Evolutionary conservation across 2,329 filamentous ascomycete species (phyloP), one percentile per base, ranked within the genome.

Genomic region (Claviceps pazoutovae): DNA sequence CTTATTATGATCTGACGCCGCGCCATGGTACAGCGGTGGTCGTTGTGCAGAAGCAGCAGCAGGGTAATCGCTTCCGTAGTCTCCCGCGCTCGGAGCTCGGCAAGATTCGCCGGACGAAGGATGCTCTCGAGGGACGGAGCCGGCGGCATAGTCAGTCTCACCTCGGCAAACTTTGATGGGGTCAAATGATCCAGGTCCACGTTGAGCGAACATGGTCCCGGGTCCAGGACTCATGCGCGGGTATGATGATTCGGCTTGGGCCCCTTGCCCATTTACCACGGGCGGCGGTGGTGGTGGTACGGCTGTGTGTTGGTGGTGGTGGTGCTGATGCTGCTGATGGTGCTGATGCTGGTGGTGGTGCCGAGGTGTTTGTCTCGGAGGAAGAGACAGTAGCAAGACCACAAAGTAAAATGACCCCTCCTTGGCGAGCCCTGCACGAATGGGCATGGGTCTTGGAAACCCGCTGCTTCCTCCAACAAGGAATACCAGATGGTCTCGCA

Each of bases 361-460:
- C 73, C 23, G 36, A 14, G 39, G 26, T 9, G 16, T 16, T 45
- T 67, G 62, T 39, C 68, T 68, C 2, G 66, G 54, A 1, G 63
- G 61, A 0, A 68, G 56, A 26, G 58, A 66, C 53, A 81, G 60
- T 42, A 73, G 57, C 51, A 82, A 58, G 7, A 81, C 75, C 43
- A 83, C 71, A 56, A 82, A 82, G 61, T 79, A 83, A 53, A 81
- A 78, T 41, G 78, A 79, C 4, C 78, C 76, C 55, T 75, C 74
- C 58, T 80, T 83, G 13, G 74, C 76, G 34, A 83, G 68, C 1
- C 79, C 78, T 39, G 82, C 60, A 1, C 74, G 75, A 34, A 79
- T 66, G 2, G 72, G 66, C 53, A 74, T 73, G 9, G 68, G 67
- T 53, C 78, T 68, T 34, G 68, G 66, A 53, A 77, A 75, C 17